Base-by-base conservation (phyloP, 768 basidiomycete species). In the Agaricus subrufescens region DNA sequence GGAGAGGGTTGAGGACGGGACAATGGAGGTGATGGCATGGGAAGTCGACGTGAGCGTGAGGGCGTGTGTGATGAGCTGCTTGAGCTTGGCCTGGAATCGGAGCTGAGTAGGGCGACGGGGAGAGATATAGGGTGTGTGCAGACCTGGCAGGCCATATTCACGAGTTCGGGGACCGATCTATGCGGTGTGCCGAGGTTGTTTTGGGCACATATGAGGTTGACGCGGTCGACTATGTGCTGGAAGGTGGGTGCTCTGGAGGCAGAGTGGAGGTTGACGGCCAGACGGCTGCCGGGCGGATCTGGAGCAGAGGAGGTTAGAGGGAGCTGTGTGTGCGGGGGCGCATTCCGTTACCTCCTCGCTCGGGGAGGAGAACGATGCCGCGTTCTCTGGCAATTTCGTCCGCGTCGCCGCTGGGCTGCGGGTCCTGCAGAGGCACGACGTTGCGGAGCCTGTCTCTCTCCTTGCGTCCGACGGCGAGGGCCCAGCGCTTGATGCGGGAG, bases 191-290 rank as follows among this genome's bases (percentile, higher is more conserved):
- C 73, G 1, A 91, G 69, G 61, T 85, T 85, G 61, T 91, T 84
- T 63, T 93, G 90, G 1, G 88, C 86, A 40, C 84, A 89, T 58
- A 91, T 87, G 34, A 93, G 81, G 63, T 90, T 90, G 58, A 91
- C 82, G 54, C 89, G 79, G 61, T 93, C 90, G 6, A 82, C 79
- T 43, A 93, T 83, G 59, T 91, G 89, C 64, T 90, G 87, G 23
- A 86, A 64, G 1, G 87, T 89, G 4, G 87, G 86, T 4, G 83
- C 85, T 52, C 83, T 82, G 4, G 87, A 86, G 56, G 81, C 79
- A 8, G 89, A 83, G 34, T 88, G 82, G n/a, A 92, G 77, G 54
- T 90, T 86, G 7, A 91, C 74, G 2, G 85, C 83, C 23, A 86
- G 70, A 30, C 87, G 83, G 59, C 81, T 87, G 4, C 90, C 90